Evolutionary conservation across 2,329 filamentous ascomycete genomes (phyloP).

Genomic region (Blastomyces silverae): DNA sequence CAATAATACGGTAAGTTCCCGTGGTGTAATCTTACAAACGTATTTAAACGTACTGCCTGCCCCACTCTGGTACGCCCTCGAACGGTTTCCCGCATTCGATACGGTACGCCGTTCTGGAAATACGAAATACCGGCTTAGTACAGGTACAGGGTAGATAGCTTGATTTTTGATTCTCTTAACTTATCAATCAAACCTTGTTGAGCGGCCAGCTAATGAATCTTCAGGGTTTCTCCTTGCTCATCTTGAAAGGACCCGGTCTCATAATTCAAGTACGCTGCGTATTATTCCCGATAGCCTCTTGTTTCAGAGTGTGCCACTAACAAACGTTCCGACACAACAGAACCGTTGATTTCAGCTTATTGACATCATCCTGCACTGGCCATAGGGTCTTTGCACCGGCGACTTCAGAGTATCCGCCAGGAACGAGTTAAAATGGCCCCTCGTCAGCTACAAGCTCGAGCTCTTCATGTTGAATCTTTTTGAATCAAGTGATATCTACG

Average conservation of each 20-base stretch:
- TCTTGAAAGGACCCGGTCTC: background rate
- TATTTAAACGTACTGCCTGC: background rate
- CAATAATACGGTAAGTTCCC: background rate
- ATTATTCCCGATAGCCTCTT: background rate
- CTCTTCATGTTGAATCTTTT: background rate
- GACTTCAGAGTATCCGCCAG: too few relatives aligned
- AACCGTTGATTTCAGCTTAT: too few relatives aligned
- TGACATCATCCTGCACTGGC: background rate
- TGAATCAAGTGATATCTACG: too few relatives aligned
- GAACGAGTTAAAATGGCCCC: background rate
- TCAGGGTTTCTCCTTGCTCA: background rate
- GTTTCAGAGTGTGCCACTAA: background rate
- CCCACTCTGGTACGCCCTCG: background rate
- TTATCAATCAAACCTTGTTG: too few relatives aligned
- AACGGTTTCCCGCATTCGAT: background rate
- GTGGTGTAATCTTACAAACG: background rate
- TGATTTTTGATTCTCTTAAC: too few relatives aligned
- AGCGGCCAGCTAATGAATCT: too few relatives aligned
- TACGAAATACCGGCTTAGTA: constrained; percentile 4
- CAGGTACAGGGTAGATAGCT: too few relatives aligned
- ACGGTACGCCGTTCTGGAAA: background rate
- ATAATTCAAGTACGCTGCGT: background rate
- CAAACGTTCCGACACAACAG: background rate
- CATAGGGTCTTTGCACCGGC: background rate
- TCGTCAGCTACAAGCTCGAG: background rate